phyloP scores from a whole-genome alignment of 345 rosid species.

The Dimocarpus longan region DNA sequence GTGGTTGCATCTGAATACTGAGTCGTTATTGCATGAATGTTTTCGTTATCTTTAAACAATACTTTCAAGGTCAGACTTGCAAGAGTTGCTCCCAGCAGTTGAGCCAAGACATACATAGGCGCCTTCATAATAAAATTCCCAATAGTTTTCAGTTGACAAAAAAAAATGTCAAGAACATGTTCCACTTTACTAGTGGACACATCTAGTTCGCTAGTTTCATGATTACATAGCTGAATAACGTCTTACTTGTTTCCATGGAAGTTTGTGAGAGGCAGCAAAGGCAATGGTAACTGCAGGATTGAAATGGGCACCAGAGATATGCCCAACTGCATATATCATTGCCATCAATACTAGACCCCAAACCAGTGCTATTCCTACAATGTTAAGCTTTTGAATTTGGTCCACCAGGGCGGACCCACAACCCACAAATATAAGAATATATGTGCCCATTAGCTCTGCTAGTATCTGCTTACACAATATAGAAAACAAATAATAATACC shows the following conservation, averaged over 20 bases:
- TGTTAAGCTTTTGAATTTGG: conserved; percentile 33
- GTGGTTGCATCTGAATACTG: conserved; percentile 39
- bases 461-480: conserved; percentile 27
- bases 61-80: conserved; percentile 43
- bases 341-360: conserved; percentile 56
- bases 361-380: conserved; percentile 44
- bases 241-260: conserved; percentile 49
- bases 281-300: conserved; percentile 55
- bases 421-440: conserved; percentile 42
- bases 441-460: conserved; percentile 56
- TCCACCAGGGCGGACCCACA: conserved; percentile 44
- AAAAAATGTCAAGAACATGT: background rate
- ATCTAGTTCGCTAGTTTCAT: background rate
- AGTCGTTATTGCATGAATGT: conserved; percentile 30
- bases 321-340: conserved; percentile 45
- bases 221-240: background rate
- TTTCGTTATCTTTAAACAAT: conserved; percentile 31
- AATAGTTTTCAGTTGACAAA: background rate
- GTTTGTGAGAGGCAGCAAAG: conserved; percentile 36
- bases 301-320: conserved; percentile 58
- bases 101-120: conserved; percentile 44
- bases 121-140: conserved; percentile 26
- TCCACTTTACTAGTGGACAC: background rate
- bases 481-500: background rate
- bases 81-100: conserved; percentile 43